Evolutionary conservation across 306 rosid species (phyloP).

Genomic region (Lupinus albus): DNA sequence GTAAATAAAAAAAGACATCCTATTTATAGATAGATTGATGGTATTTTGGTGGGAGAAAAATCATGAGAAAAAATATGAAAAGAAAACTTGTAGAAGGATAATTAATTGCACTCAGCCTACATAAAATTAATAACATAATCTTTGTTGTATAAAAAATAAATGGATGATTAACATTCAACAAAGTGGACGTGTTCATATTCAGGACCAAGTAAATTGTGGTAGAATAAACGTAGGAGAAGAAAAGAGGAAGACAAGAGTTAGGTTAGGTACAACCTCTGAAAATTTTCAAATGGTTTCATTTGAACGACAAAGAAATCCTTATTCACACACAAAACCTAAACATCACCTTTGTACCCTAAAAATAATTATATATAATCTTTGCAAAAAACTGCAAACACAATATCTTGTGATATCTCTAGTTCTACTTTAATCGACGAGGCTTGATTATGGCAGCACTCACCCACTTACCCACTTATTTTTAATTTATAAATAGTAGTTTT

Average conservation of each 20-base stretch:
- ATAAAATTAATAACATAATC: neutral
- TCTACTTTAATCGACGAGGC: conserved; percentile 34
- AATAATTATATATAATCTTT: neutral
- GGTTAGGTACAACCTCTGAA: conserved; percentile 10
- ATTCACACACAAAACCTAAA: neutral
- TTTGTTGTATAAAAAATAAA: neutral
- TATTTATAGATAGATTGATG: too few species aligned
- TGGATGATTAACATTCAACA: neutral
- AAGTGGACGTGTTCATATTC: neutral
- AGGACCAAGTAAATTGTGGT: neutral
- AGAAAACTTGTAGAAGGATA: too few species aligned
- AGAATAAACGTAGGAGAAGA: conserved; percentile 13
- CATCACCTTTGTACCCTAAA: too few species aligned
- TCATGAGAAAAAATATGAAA: too few species aligned
- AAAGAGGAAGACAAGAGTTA: conserved; percentile 24
- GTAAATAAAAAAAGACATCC: too few species aligned
- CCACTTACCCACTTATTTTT: conserved; percentile 27
- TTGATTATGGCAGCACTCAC: conserved; percentile 33
- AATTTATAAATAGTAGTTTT: conserved; percentile 9
- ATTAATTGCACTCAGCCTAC: neutral
- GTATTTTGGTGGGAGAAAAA: too few species aligned
- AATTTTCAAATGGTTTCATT: neutral
- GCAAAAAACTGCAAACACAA: conserved; percentile 5
- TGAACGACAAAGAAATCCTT: neutral
- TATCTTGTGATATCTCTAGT: neutral